Evolutionary conservation across 192 early-diverging fungal species (phyloP).

Genomic region (Haplosporangium gracile): DNA sequence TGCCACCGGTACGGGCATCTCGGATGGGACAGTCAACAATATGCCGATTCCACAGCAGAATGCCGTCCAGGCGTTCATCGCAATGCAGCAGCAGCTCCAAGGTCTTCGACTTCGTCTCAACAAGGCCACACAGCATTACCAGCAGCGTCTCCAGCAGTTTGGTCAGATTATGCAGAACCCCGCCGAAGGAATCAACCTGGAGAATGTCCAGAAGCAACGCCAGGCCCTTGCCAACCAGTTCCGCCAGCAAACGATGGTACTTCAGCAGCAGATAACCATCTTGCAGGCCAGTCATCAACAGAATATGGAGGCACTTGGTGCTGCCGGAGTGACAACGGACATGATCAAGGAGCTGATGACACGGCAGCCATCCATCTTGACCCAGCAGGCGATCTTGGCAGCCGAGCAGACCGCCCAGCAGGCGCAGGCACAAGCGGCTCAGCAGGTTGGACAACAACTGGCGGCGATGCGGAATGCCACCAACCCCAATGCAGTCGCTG

Average conservation of each 20-base stretch:
- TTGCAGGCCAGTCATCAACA: conserved; percentile 36
- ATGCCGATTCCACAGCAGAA: conserved; percentile 31
- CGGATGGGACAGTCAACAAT: neutral
- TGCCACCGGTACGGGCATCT: neutral
- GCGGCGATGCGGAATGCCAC: conserved; percentile 21
- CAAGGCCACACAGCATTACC: conserved; percentile 16
- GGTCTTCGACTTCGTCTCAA: conserved; percentile 7
- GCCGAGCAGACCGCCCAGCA: conserved; percentile 27
- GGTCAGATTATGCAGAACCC: conserved; percentile 24
- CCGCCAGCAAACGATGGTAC: conserved; percentile 32
- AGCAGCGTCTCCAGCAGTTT: conserved; percentile 31
- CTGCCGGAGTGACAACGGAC: conserved; percentile 35
- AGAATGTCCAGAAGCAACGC: conserved; percentile 18
- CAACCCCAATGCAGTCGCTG: neutral
- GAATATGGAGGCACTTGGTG: conserved; percentile 27
- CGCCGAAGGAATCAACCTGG: conserved; percentile 4
- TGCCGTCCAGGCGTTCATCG: conserved; percentile 27
- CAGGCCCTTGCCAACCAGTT: conserved; percentile 12
- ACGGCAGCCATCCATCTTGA: conserved; percentile 15
- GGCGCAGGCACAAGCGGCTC: conserved; percentile 20
- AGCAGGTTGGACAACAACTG: conserved; percentile 19
- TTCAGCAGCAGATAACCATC: conserved; percentile 26
- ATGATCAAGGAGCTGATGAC: conserved; percentile 53
- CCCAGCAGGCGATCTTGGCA: conserved; percentile 22
- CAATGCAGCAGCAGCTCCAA: conserved; percentile 45